Evolutionary conservation across 1,284 basidiomycete species (phyloP).

Genomic region (Takashimella koratensis): DNA sequence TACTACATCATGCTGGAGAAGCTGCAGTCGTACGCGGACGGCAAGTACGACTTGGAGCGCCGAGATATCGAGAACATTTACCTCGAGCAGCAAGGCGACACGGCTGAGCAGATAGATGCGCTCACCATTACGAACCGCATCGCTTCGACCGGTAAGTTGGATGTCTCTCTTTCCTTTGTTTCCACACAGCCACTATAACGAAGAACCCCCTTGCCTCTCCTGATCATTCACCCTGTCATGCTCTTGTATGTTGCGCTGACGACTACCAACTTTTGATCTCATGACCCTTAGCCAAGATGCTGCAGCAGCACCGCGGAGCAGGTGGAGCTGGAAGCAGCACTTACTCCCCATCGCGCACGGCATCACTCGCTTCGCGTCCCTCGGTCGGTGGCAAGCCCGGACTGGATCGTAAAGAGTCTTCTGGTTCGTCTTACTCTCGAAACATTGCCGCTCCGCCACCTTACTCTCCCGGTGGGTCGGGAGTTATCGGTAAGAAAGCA

Average conservation of each 20-base stretch:
- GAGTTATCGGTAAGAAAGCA: conserved; percentile 63
- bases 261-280: neutral
- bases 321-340: no score
- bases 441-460: conserved; percentile 45
- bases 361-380: conserved; percentile 50
- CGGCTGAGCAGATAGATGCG: conserved; percentile 69
- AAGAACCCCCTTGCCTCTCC: neutral
- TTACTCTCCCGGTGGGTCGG: conserved; percentile 50
- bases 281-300: conserved; percentile 19
- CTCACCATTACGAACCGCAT: conserved; percentile 75
- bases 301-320: conserved; percentile 15
- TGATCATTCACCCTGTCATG: neutral
- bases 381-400: conserved; percentile 17
- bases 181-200: no score
- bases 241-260: neutral
- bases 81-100: conserved; percentile 72
- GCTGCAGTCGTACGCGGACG: conserved; percentile 78
- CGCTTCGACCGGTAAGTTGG: conserved; percentile 69
- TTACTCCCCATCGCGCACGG: conserved; percentile 30
- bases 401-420: conserved; percentile 46
- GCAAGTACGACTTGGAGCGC: conserved; percentile 71
- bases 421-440: conserved; percentile 47
- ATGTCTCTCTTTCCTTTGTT: neutral
- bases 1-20: conserved; percentile 93
- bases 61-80: conserved; percentile 75